Evolutionary conservation across 306 rosid genomes (phyloP).

Genomic region (Pyrus betulifolia): DNA sequence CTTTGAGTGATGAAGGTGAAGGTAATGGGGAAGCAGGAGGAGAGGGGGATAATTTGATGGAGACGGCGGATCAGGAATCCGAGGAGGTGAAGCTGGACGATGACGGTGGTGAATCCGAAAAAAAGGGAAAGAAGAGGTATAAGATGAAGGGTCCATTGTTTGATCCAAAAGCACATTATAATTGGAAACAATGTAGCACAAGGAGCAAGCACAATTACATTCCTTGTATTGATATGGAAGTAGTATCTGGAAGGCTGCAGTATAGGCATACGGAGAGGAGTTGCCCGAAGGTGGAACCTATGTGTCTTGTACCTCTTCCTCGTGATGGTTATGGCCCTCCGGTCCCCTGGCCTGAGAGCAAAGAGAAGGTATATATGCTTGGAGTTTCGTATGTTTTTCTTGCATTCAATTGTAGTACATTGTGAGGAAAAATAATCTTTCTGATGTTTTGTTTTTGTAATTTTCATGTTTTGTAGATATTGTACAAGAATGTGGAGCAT

Average conservation of each 20-base stretch:
- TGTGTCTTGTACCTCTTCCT: slow-evolving; percentile 90
- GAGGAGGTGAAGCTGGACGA: slow-evolving; percentile 30
- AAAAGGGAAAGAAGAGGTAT: slow-evolving; percentile 23
- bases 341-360: slow-evolving; percentile 81
- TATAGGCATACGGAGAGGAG: slow-evolving; percentile 91
- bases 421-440: not conserved
- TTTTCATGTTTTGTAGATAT: slow-evolving; percentile 56
- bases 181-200: slow-evolving; percentile 66
- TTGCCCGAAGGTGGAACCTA: slow-evolving; percentile 57
- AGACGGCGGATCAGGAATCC: slow-evolving; percentile 44
- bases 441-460: slow-evolving; percentile 24
- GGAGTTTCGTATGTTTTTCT: not conserved
- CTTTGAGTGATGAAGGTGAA: slow-evolving; percentile 28
- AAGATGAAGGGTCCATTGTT: slow-evolving; percentile 72
- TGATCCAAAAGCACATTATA: slow-evolving; percentile 61
- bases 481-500: slow-evolving; percentile 85
- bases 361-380: slow-evolving; percentile 53
- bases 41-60: slow-evolving; percentile 31
- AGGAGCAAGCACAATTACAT: slow-evolving; percentile 91
- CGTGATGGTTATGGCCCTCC: slow-evolving; percentile 51
- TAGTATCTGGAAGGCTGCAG: slow-evolving; percentile 45
- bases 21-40: slow-evolving; percentile 24
- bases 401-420: not conserved
- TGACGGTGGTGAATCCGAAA: slow-evolving; percentile 28
- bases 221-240: slow-evolving; percentile 83